Conservation (phyloP, 441 rosid species). For the Dalechampia spathulata region DNA sequence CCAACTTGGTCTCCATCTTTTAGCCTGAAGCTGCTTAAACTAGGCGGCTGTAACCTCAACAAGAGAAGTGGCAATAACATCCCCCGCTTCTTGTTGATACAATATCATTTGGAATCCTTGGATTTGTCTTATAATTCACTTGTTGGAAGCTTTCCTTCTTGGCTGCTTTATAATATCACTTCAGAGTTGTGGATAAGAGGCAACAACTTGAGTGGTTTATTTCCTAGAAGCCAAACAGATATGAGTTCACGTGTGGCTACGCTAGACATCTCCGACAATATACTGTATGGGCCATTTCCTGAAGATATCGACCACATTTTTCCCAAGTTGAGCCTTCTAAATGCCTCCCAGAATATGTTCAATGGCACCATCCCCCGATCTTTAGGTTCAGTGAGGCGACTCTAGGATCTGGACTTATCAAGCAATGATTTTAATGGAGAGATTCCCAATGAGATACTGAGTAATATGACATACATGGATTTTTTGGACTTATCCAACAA, state of each 20-base stretch:
- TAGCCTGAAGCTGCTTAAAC: background rate
- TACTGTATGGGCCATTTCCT: background rate
- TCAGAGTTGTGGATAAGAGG: background rate
- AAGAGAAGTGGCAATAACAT: background rate
- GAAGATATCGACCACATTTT: background rate
- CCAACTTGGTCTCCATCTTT: constrained; percentile 5
- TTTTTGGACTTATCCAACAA: constrained; percentile 4
- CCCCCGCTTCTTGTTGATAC: background rate
- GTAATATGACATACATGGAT: background rate
- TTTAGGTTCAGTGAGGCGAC: background rate
- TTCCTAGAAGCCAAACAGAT: background rate
- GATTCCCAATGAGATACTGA: background rate
- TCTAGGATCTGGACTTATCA: background rate
- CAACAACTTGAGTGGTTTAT: constrained; percentile 1
- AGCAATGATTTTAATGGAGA: background rate
- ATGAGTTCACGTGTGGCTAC: background rate
- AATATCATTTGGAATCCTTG: background rate
- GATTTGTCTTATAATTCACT: constrained; percentile 2
- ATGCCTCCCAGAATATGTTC: background rate
- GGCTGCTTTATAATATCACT: background rate
- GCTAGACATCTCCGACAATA: background rate
- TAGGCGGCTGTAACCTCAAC: background rate
- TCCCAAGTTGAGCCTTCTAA: background rate
- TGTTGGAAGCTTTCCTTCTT: constrained; percentile 1
- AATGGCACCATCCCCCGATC: background rate